Conservation (phyloP, 2,329 filamentous ascomycete species). For the Aspergillus sp. region DNA sequence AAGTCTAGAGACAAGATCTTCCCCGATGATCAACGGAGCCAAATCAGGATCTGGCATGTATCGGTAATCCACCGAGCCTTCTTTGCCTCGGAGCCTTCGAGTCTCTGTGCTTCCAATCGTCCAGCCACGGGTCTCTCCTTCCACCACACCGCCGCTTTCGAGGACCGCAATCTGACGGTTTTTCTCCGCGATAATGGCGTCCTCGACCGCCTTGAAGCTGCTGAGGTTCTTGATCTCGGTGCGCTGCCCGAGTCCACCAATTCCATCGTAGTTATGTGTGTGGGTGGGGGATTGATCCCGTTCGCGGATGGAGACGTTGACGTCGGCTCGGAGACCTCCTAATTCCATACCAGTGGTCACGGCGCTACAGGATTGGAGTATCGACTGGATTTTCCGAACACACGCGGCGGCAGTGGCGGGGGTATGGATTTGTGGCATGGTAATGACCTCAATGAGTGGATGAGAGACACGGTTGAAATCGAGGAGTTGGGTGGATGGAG, state of each 20-base stretch:
- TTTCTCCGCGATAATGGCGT: constrained; percentile 86
- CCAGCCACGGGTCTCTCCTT: constrained; percentile 91
- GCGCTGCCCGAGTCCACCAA: constrained; percentile 68
- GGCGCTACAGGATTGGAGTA: constrained; percentile 75
- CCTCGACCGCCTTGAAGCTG: constrained; percentile 91
- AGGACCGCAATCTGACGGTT: constrained; percentile 81
- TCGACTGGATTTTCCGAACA: constrained; percentile 79
- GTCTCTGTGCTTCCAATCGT: constrained; percentile 80
- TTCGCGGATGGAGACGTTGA: constrained; percentile 83
- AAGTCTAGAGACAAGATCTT: constrained; percentile 64
- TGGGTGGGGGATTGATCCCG: constrained; percentile 42
- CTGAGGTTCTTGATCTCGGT: constrained; percentile 98
- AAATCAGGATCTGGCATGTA: constrained; percentile 98
- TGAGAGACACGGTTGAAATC: constrained; percentile 93
- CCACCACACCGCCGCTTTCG: constrained; percentile 67
- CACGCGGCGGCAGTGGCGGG: constrained; percentile 82
- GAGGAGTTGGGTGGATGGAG: constrained; percentile 68
- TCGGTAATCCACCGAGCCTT: constrained; percentile 94
- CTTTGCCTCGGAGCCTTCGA: constrained; percentile 77
- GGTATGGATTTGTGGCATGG: constrained; percentile 79
- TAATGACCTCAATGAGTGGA: constrained; percentile 93
- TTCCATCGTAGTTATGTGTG: constrained; percentile 50
- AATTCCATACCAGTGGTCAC: constrained; percentile 91
- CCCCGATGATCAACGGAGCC: constrained; percentile 68
- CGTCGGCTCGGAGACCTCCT: constrained; percentile 84